Evolutionary conservation across 2,329 filamentous ascomycete genomes (phyloP).

Genomic region (Delphinella strobiligena): DNA sequence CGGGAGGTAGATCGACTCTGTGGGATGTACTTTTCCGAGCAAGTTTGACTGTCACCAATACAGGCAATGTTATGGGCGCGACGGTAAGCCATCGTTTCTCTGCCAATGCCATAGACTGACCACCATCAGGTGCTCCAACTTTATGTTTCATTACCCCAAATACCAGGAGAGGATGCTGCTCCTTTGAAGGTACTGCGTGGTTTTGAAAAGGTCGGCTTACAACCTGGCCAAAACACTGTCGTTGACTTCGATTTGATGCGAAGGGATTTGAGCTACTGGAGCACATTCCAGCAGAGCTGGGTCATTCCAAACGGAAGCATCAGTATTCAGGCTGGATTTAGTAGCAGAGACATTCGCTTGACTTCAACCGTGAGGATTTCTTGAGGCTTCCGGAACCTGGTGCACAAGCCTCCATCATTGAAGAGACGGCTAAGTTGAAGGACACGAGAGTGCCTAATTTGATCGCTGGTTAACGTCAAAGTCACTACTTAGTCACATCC

Average conservation of each 20-base stretch:
- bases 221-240: conserved; percentile 12
- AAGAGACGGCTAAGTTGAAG: too few species aligned
- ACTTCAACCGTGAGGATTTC: conserved; percentile 1
- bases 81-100: conserved; percentile 32
- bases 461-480: too few species aligned
- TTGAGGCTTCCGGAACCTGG: too few species aligned
- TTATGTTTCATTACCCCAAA: conserved; percentile 38
- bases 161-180: conserved; percentile 49
- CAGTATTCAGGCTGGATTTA: conserved; percentile 15
- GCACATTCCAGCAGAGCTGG: conserved; percentile 27
- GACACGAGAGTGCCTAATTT: too few species aligned
- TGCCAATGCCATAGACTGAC: too few species aligned
- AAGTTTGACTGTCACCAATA: conserved; percentile 58
- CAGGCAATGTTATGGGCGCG: conserved; percentile 48
- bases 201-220: conserved; percentile 29
- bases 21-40: conserved; percentile 58
- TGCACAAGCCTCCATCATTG: too few species aligned
- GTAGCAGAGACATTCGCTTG: conserved; percentile 14
- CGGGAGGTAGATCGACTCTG: conserved; percentile 48
- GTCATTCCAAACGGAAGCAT: conserved; percentile 12
- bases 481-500: too few species aligned
- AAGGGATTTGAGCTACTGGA: conserved; percentile 30
- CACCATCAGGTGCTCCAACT: conserved; percentile 41
- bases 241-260: conserved; percentile 26
- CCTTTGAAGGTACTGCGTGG: conserved; percentile 31